Evolutionary conservation across 441 rosid species (phyloP).

Genomic region (Daphne laureola): DNA sequence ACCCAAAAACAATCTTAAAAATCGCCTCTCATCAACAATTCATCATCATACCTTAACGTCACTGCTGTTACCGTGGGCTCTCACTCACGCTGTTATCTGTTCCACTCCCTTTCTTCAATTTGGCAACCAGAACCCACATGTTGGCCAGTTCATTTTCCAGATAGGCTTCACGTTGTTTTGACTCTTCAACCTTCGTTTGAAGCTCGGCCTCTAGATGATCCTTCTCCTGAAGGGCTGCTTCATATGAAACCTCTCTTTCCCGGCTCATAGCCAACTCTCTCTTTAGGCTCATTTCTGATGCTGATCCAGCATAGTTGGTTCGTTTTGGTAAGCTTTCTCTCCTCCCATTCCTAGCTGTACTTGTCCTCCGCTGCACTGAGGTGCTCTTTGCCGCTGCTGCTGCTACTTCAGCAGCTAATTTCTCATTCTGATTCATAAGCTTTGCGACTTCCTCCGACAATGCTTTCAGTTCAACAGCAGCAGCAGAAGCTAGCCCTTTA

Average conservation of each 20-base stretch:
- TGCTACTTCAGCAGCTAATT: slow-evolving; percentile 55
- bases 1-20: slow-evolving; percentile 7
- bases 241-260: slow-evolving; percentile 67
- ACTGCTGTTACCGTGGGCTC: slow-evolving; percentile 21
- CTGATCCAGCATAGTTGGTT: slow-evolving; percentile 44
- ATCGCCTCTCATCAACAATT: background rate
- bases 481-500: slow-evolving; percentile 94
- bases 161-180: slow-evolving; percentile 88
- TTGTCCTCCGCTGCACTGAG: slow-evolving; percentile 44
- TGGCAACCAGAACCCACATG: slow-evolving; percentile 97
- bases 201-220: slow-evolving; percentile 71
- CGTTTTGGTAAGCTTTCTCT: slow-evolving; percentile 49
- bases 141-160: slow-evolving; percentile 97
- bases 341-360: slow-evolving; percentile 53
- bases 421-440: slow-evolving; percentile 85
- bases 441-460: slow-evolving; percentile 90
- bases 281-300: slow-evolving; percentile 46
- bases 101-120: slow-evolving; percentile 66
- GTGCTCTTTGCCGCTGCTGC: slow-evolving; percentile 39
- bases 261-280: slow-evolving; percentile 59
- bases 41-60: slow-evolving; percentile 15
- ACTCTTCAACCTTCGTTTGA: slow-evolving; percentile 68
- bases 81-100: slow-evolving; percentile 33
- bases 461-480: slow-evolving; percentile 95
- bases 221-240: slow-evolving; percentile 62